Base-by-base conservation (phyloP, 2,329 filamentous ascomycete species). In the Fonsecaea nubica region DNA sequence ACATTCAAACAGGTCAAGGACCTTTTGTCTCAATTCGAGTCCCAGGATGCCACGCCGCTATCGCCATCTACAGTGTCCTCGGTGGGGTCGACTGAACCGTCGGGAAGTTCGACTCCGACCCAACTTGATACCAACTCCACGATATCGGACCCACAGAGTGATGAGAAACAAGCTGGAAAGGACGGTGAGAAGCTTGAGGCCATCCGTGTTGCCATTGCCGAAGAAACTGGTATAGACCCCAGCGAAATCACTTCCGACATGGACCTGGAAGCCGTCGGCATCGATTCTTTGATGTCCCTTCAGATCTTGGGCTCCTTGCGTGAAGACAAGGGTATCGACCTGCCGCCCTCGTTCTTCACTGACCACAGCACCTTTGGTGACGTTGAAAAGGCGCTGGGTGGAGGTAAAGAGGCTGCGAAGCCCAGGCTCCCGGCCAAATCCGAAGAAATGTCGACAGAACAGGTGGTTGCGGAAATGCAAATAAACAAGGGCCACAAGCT, bases 1-100 rank as follows among this genome's bases (percentile, higher is more conserved):
- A 87, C 85, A 1, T 80, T 88, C 40, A 83, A 84, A 12, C 80
- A 80, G 12, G 84, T 88, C 74, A 87, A 85, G 71, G 73, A 87
- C 85, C 1, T 79, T 87, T 25, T 85, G 50, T 54, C 50, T 32
- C 50, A 54, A 54, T 54, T 54, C 15, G 50, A 54, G 12, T 32
- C 50, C 25, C 33, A 54, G 21, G 32, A 35, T 54, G 40, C 40
- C 18, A 15, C 8, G 12, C 50, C 50, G 32, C 32, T 25, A 13
- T 54, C 50, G 3, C 50, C 50, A 12, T 30, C 32, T 21, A 32
- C 21, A n/a, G 87, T 80, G 1, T 62, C 59, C 25, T 57, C 60
- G 9, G 30, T 56, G 9, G 50, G 32, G n/a, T 53, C 60, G 8
- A 32, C 60, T 30, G 40, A n/a, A 42, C 62, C n/a, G 69, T 73